Conservation (phyloP, 495 filamentous ascomycete genomes). For the Daldinia decipiens region DNA sequence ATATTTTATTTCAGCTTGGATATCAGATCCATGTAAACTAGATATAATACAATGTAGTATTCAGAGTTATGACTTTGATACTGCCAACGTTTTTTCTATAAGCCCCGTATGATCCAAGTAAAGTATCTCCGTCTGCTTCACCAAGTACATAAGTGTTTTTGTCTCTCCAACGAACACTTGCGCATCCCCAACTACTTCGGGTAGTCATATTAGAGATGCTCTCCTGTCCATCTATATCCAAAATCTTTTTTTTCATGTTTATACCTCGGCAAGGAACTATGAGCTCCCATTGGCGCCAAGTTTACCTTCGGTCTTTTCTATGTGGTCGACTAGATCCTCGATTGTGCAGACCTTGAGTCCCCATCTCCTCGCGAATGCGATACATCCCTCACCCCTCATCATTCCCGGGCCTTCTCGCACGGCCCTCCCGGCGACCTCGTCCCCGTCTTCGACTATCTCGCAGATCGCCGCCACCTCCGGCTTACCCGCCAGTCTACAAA, state of each 20-base stretch:
- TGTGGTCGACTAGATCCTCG: slow-evolving; percentile 82
- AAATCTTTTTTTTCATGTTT: neutral
- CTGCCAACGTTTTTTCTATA: slow-evolving; percentile 25
- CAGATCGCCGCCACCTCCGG: slow-evolving; percentile 81
- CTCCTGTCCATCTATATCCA: slow-evolving; percentile 13
- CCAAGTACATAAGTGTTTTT: neutral
- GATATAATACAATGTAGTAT: slow-evolving; percentile 30
- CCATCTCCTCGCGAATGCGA: slow-evolving; percentile 88
- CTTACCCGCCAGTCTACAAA: slow-evolving; percentile 83
- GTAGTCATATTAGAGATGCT: neutral
- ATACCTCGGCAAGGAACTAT: slow-evolving; percentile 2
- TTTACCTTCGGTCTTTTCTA: slow-evolving; percentile 74
- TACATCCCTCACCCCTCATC: slow-evolving; percentile 91
- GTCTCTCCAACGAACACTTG: neutral
- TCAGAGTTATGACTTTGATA: slow-evolving; percentile 13
- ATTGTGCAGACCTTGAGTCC: slow-evolving; percentile 95
- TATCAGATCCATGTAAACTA: slow-evolving; percentile 18
- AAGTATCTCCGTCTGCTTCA: neutral
- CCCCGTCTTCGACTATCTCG: slow-evolving; percentile 84
- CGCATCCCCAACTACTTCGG: neutral
- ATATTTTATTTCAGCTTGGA: slow-evolving; percentile 10
- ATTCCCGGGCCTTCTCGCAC: slow-evolving; percentile 74
- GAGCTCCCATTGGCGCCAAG: slow-evolving; percentile 52
- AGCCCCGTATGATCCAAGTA: slow-evolving; percentile 5
- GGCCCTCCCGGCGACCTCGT: slow-evolving; percentile 66